phyloP scores from a whole-genome alignment of 139 green algal species.

The Chlamydomonas eustigma region DNA sequence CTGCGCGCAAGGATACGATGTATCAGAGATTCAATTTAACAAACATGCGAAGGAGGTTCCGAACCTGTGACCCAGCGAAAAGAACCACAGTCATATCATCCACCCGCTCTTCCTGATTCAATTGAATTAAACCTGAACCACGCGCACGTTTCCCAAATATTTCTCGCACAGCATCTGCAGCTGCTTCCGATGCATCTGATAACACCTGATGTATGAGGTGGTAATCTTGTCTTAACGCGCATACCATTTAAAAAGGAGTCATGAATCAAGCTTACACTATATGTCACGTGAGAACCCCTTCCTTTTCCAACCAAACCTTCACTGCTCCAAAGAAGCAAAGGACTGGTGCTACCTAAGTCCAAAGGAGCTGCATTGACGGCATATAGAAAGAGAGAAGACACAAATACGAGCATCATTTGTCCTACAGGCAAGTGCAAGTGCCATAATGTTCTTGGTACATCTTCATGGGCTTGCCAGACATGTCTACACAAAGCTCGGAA shows the following conservation, averaged over 20 bases:
- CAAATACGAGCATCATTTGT: too few relatives aligned
- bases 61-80: conserved; percentile 1
- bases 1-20: background rate
- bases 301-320: background rate
- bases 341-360: background rate
- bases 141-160: background rate
- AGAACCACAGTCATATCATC: background rate
- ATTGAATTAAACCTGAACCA: background rate
- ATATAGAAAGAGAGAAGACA: background rate
- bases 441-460: too few relatives aligned
- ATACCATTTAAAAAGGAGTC: background rate
- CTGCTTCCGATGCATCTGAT: background rate
- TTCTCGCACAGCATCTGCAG: background rate
- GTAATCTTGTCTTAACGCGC: background rate
- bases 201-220: background rate
- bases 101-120: background rate
- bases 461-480: background rate
- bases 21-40: background rate
- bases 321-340: conserved; percentile 26
- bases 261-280: conserved; percentile 7
- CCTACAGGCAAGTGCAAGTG: too few relatives aligned
- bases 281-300: conserved; percentile 18
- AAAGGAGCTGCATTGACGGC: background rate
- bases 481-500: background rate
- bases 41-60: background rate